Evolutionary conservation across 2,329 filamentous ascomycete species (phyloP), one percentile per base, ranked within the genome.

Genomic region (Pseudocercospora vitis): DNA sequence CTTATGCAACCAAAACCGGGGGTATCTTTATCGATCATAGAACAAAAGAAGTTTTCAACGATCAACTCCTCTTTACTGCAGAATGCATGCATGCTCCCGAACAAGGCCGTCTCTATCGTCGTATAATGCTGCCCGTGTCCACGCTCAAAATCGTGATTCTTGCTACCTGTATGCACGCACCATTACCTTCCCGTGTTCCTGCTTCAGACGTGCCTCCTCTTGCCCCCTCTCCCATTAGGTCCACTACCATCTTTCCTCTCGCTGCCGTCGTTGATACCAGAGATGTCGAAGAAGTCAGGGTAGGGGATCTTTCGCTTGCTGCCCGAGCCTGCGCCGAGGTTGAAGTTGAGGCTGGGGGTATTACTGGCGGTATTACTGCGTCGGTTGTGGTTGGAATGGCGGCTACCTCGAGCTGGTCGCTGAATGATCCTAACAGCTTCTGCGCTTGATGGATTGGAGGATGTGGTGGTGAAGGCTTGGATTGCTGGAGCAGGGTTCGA

Each of bases 221-320:
- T 71, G 18, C 68, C 68, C 39, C 65, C 68, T 50, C 67, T 55
- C 18, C 62, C 62, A n/a, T n/a, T n/a, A 16, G 53, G 51, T 24
- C 58, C 61, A 16, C 42, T 37, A 23, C 57, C 61, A 35, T 64
- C 63, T 33, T 61, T 61, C 29, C 61, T 49, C 37, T 65, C 65
- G 28, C 52, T 55, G 19, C 55, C 58, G 23, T 62, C 60, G 26
- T 79, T 79, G 47, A 87, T 69, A 59, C 82, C 83, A 49, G 83
- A 82, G 6, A 88, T 74, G 65, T 89, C 87, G 66, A 91, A 91
- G 50, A 90, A 84, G 65, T 91, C 88, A 19, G 83, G 82, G 64
- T 88, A 81, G 63, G 88, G 86, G 62, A 89, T 79, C 63, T 87
- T 82, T 35, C 88, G 80, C 70, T 92, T 92, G 62, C 83, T 79